Percentiles rank a stretch among this genome's conserved stretches.
phyloP scores from a whole-genome alignment of 2,329 filamentous ascomycete genomes.

The Claviceps pazoutovae region DNA sequence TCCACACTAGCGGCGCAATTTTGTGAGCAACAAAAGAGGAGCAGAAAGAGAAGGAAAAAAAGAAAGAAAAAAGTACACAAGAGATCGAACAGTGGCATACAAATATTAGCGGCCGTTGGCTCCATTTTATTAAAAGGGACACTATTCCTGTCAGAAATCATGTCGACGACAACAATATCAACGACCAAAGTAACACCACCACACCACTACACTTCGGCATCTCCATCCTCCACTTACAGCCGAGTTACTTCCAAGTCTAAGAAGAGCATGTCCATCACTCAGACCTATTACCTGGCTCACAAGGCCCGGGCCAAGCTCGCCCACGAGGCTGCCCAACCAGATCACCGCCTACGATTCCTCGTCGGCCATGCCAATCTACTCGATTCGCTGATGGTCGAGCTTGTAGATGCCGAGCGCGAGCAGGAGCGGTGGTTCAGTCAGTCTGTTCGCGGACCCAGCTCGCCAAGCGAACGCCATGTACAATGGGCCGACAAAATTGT shows the following conservation, averaged over 20 bases:
- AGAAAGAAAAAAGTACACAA: not conserved
- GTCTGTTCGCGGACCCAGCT: constrained; percentile 64
- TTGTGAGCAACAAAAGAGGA: constrained; percentile 9
- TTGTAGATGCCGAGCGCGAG: constrained; percentile 86
- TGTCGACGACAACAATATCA: not conserved
- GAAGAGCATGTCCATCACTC: constrained; percentile 93
- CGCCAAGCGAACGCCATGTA: constrained; percentile 54
- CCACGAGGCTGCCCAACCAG: constrained; percentile 72
- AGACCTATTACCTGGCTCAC: constrained; percentile 97
- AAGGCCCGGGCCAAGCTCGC: constrained; percentile 94
- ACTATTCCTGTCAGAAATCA: no score
- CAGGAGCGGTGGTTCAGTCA: constrained; percentile 98
- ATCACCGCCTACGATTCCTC: constrained; percentile 88
- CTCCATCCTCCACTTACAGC: constrained; percentile 14
- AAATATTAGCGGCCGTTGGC: no score
- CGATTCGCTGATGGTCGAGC: constrained; percentile 81
- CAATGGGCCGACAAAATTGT: constrained; percentile 75
- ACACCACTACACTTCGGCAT: constrained; percentile 10
- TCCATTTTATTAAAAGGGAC: no score
- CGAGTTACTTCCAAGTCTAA: constrained; percentile 27
- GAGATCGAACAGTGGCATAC: no score
- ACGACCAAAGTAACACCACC: constrained; percentile 17
- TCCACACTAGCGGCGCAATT: not conserved
- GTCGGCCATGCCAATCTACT: constrained; percentile 98
- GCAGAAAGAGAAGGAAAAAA: constrained; percentile 9